Evolutionary conservation across 176 grass and related monocot species (phyloP), one percentile per base, ranked within the genome.

Genomic region (Rhynchospora tenuis): DNA sequence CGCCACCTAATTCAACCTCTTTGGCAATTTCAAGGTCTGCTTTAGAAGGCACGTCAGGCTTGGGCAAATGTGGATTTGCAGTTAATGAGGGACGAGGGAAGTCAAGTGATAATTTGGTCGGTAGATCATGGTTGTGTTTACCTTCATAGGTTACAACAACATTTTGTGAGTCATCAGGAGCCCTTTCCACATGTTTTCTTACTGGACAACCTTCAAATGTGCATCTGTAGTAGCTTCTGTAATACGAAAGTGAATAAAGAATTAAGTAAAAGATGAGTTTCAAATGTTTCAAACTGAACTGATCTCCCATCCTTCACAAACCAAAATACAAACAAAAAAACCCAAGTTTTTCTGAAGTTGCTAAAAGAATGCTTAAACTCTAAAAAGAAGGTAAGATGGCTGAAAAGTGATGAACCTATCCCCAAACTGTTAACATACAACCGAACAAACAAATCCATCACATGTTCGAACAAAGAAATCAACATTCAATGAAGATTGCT

Each of bases 161-260:
- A 92, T 89, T 85, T 85, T 93, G 89, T 15, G 72, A 82, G 80
- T 99, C 93, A 69, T 96, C 93, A 16, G 93, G 78, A 62, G 93
- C 91, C 62, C 86, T 99, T 83, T 99, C 97, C 9, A 99, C 93
- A 73, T 96, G 97, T 86, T 99, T 99, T 56, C 97, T 93, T 61
- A 99, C 97, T 84, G 93, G 97, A 66, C 97, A 99, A 3, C 97
- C 97, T 88, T 91, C 91, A 81, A 90, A 84, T 3, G 97, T 99
- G 81, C 97, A 99, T 29, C 97, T 91, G 28, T 99, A 99, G 89
- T 99, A 99, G 80, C 97, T 99, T 86, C 97, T 99, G 86, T 62
- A 81, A 82, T 8, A 67, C 42, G 31, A 64, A 54, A 72, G 7
- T 29, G 46, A 59, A 62, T 47, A 59, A 29, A 84, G 14, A 78